Conservation (phyloP, 2,329 filamentous ascomycete species). For the Stylonectria norvegica region DNA sequence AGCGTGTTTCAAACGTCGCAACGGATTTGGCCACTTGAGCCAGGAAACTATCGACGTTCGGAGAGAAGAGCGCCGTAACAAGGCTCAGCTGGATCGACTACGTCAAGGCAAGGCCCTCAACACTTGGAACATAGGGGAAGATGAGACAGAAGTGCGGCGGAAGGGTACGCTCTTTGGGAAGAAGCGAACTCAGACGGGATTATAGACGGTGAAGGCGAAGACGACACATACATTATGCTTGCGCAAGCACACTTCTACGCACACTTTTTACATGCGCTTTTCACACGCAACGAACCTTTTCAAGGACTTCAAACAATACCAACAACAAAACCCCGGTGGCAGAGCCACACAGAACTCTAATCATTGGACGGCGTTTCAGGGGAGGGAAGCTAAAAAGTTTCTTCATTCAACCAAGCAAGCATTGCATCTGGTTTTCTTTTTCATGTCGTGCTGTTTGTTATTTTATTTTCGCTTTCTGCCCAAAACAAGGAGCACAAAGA, state of each 20-base stretch:
- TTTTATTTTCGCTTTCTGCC: conserved; percentile 18
- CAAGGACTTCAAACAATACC: conserved; percentile 9
- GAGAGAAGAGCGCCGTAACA: conserved; percentile 63
- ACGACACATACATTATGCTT: no score
- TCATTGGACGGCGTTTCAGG: conserved; percentile 28
- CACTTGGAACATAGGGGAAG: conserved; percentile 30
- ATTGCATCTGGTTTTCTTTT: conserved; percentile 22
- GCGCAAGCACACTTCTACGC: no score
- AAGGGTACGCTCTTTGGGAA: conserved; percentile 48
- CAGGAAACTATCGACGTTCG: conserved; percentile 78
- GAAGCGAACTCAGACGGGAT: conserved; percentile 29
- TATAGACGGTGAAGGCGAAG: no score
- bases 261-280: no score
- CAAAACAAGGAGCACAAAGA: conserved; percentile 11
- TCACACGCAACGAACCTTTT: conserved; percentile 7
- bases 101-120: conserved; percentile 27
- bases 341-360: conserved; percentile 18
- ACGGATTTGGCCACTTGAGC: conserved; percentile 76
- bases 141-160: conserved; percentile 31
- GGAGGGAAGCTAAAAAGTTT: conserved; percentile 23
- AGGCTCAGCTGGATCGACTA: conserved; percentile 42
- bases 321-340: conserved; percentile 7
- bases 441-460: conserved; percentile 2
- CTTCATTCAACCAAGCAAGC: conserved; percentile 21
- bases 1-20: conserved; percentile 73